Base-by-base conservation (phyloP, 2,329 filamentous ascomycete genomes). In the Lecanicillium sp. region DNA sequence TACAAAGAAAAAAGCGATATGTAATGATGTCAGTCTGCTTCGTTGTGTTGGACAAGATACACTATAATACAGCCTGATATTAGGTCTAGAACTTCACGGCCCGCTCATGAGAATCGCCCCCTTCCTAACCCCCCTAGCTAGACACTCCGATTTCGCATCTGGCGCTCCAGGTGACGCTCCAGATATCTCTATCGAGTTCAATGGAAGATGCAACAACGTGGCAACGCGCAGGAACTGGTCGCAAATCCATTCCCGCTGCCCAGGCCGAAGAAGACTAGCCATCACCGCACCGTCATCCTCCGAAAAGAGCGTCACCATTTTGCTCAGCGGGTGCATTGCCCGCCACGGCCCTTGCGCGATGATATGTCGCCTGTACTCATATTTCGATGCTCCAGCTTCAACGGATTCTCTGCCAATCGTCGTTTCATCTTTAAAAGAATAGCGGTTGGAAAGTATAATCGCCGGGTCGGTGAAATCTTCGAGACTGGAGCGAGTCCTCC, bases 201-300 rank as follows among this genome's bases (percentile, higher is more conserved):
- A 29, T 9, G 32, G 11, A 23, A 29, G 12, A 33, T 37, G 33
- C 4, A 45, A 23, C 17, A 35, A 5, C 10, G 4, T 26, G 12
- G 41, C 33, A 24, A 45, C 43, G 7, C 43, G 32, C 12, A 45
- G 7, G 29, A 45, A 45, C 24, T 45, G 43, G 10, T 37, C 17
- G 14, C 43, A 14, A 19, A 45, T 30, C 33, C 43, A 45, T 21
- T 38, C 23, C 5, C 17, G 9, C 23, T 45, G 33, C 12, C 24
- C 33, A 2, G 15, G 10, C 17, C 33, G 27, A 8, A 30, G 23
- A 29, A 38, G 8, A 3, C 9, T 11, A 10, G 17, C 17, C 12
- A 45, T 15, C 4, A 17, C 12, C n/a, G 10, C 3, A 4, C 42
- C 43, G 8, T 15, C 17, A 4, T 7, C 24, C 8, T 45, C 43